Conservation (phyloP, 352 stramenopile genomes). For the Globisporangium polare region DNA sequence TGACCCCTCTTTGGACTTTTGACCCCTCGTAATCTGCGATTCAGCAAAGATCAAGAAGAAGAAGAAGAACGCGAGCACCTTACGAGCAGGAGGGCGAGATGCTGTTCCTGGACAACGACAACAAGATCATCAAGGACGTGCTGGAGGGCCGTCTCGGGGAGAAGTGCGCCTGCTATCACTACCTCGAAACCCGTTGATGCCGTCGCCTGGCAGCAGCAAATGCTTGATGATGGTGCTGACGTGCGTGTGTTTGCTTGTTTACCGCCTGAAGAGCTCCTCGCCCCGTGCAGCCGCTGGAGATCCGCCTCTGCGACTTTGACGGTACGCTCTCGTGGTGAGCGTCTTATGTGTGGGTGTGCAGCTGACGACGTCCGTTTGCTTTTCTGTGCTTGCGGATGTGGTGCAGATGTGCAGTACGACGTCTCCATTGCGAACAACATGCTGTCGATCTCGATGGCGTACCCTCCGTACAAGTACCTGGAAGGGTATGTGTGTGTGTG, state of each 20-base stretch:
- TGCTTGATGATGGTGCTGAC: neutral
- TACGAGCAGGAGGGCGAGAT: slow-evolving; percentile 24
- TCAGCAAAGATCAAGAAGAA: too few species aligned
- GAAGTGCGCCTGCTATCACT: slow-evolving; percentile 35
- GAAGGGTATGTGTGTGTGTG: slow-evolving; percentile 35
- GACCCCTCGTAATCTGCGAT: too few species aligned
- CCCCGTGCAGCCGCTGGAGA: slow-evolving; percentile 70
- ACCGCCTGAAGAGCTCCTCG: slow-evolving; percentile 48
- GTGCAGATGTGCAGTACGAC: slow-evolving; percentile 79
- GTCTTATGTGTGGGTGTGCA: neutral
- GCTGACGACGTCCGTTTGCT: neutral
- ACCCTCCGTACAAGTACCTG: slow-evolving; percentile 69
- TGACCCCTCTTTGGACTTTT: too few species aligned
- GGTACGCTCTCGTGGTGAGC: slow-evolving; percentile 25
- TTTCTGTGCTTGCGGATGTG: neutral
- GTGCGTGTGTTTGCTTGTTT: neutral
- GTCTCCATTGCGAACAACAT: slow-evolving; percentile 67
- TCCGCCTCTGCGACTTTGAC: slow-evolving; percentile 84
- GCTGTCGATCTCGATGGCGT: slow-evolving; percentile 73
- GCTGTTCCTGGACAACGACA: slow-evolving; percentile 83
- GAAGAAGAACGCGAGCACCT: slow-evolving; percentile 21
- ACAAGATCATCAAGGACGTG: slow-evolving; percentile 89
- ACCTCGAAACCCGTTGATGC: too few species aligned
- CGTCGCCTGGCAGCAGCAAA: neutral
- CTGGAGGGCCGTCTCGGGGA: slow-evolving; percentile 63